Conservation (phyloP, 1,284 basidiomycete species). For the Erythrobasidium hasegawianum region DNA sequence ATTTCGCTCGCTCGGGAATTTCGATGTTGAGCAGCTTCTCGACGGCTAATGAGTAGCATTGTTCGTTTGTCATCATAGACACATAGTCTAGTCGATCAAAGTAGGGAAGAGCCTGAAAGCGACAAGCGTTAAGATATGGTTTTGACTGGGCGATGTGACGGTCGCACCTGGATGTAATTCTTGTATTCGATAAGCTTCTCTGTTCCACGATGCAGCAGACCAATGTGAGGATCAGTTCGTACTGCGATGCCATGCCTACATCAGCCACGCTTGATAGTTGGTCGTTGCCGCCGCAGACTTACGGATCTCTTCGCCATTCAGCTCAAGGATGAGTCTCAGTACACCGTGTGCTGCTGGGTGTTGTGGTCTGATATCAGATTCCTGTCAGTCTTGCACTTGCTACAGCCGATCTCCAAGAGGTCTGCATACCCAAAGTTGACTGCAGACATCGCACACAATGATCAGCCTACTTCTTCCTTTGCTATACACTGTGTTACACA, state of each 20-base stretch:
- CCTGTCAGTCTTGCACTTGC: neutral
- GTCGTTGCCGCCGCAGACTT: neutral
- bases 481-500: constrained; percentile 50
- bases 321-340: constrained; percentile 91
- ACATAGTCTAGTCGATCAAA: constrained; percentile 99
- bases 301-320: constrained; percentile 76
- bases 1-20: constrained; percentile 96
- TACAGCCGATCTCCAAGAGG: neutral
- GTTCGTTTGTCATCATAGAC: constrained; percentile 98
- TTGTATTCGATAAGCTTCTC: constrained; percentile 99
- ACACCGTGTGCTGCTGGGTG: constrained; percentile 99
- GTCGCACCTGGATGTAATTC: constrained; percentile 68
- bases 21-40: constrained; percentile 98
- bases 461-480: neutral
- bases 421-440: constrained; percentile 78
- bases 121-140: too few relatives aligned
- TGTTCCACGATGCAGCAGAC: constrained; percentile 92
- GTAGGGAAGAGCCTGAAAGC: constrained; percentile 60
- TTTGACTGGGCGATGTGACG: too few relatives aligned
- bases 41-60: constrained; percentile 93
- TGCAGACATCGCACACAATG: constrained; percentile 46
- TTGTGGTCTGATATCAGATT: constrained; percentile 64
- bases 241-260: constrained; percentile 1
- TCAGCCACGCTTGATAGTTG: constrained; percentile 56
- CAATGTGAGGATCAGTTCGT: constrained; percentile 67